phyloP scores from a whole-genome alignment of 306 rosid genomes.

The Begonia loranthoides region DNA sequence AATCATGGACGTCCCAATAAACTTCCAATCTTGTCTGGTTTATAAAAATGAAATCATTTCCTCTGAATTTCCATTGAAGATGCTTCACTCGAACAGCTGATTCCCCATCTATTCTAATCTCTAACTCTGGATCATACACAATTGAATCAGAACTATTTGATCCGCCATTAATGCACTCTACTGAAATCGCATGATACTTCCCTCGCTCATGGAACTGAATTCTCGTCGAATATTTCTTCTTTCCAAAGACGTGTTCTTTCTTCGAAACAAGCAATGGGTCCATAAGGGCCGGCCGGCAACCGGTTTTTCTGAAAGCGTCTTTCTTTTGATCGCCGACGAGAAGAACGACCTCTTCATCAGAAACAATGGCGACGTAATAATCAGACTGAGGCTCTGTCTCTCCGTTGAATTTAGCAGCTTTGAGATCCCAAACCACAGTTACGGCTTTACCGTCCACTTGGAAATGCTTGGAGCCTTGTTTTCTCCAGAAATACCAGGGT shows the following conservation, averaged over 20 bases:
- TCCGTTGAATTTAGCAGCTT: constrained; percentile 59
- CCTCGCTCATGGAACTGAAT: constrained; percentile 49
- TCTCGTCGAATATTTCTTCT: constrained; percentile 47
- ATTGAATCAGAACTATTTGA: constrained; percentile 3
- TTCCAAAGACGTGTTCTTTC: constrained; percentile 68
- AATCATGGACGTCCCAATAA: constrained; percentile 91
- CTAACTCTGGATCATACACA: constrained; percentile 71
- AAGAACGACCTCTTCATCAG: constrained; percentile 56
- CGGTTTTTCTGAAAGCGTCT: constrained; percentile 53
- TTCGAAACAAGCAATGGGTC: constrained; percentile 60
- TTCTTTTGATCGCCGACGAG: constrained; percentile 69
- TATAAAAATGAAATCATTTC: constrained; percentile 48
- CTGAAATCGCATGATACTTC: constrained; percentile 45
- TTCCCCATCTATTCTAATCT: constrained; percentile 72
- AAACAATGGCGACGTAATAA: constrained; percentile 63
- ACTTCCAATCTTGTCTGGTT: constrained; percentile 56
- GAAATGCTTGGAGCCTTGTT: constrained; percentile 70
- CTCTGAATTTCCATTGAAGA: constrained; percentile 95
- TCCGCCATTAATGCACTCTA: constrained; percentile 42
- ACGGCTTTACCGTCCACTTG: constrained; percentile 43
- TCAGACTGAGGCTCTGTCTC: constrained; percentile 65
- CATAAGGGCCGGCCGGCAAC: constrained; percentile 53
- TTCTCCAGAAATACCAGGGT: constrained; percentile 94
- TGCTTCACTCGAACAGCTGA: constrained; percentile 59
- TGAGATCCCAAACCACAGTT: constrained; percentile 73